These are phyloP conservation scores for Pythium dissimile DNA, from an alignment of 352 stramenopile genomes.

Conservation along the genomic window DNA sequence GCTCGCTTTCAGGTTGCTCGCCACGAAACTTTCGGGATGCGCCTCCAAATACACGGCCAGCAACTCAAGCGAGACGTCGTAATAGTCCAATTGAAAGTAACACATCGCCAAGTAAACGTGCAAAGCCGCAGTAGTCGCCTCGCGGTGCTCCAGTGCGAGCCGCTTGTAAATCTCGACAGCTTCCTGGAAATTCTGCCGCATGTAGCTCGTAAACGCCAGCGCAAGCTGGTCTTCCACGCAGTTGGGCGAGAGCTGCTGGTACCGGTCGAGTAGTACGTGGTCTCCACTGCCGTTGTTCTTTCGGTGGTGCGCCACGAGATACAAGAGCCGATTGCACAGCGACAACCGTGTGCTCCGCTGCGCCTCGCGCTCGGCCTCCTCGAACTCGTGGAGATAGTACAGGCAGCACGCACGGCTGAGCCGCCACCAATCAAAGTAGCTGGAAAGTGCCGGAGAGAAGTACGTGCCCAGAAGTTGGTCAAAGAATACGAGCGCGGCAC, in stretches of 20 bases:
- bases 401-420: constrained; percentile 54
- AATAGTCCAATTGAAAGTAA: constrained; percentile 73
- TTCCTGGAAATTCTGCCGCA: constrained; percentile 59
- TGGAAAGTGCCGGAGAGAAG: constrained; percentile 1
- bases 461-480: constrained; percentile 36
- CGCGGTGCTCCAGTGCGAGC: constrained; percentile 31
- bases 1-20: constrained; percentile 65
- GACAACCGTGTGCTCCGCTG: constrained; percentile 35
- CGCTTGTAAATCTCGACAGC: constrained; percentile 72
- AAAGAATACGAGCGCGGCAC: constrained; percentile 38
- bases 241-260: constrained; percentile 36
- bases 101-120: constrained; percentile 75
- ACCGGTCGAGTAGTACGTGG: constrained; percentile 83
- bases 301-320: constrained; percentile 37
- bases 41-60: constrained; percentile 48
- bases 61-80: constrained; percentile 64
- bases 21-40: constrained; percentile 57
- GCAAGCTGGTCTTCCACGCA: constrained; percentile 37
- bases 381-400: constrained; percentile 42
- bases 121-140: constrained; percentile 32
- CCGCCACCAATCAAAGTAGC: constrained; percentile 35
- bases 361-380: constrained; percentile 49
- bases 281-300: constrained; percentile 34
- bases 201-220: constrained; percentile 41
- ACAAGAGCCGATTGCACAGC: constrained; percentile 56